Conservation (phyloP, 768 basidiomycete genomes). For the Suillus subalutaceus region DNA sequence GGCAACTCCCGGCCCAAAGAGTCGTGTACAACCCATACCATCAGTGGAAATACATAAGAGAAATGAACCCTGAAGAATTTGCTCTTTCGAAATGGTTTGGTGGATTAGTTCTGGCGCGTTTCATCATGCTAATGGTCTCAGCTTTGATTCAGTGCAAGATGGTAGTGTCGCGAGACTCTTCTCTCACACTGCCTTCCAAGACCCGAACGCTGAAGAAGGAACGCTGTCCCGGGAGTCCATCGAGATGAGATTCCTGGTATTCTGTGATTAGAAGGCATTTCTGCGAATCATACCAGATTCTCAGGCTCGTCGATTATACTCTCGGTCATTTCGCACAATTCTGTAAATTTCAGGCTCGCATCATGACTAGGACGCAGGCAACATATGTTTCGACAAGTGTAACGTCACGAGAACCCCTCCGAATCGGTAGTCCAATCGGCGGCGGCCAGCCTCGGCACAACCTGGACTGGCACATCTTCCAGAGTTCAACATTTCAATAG, state of each 20-base stretch:
- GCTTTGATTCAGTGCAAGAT: constrained; percentile 39
- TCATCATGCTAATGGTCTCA: constrained; percentile 10
- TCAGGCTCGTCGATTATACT: neutral
- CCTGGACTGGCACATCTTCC: neutral
- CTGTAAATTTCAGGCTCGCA: neutral
- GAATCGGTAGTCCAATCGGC: neutral
- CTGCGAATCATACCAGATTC: neutral
- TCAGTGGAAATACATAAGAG: constrained; percentile 48
- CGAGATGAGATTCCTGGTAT: constrained; percentile 29
- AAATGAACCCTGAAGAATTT: constrained; percentile 45
- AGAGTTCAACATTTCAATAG: neutral
- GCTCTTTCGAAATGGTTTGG: constrained; percentile 50
- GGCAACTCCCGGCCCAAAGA: no score
- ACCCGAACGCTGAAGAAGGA: constrained; percentile 36
- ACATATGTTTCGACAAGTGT: neutral
- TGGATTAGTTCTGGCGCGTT: neutral
- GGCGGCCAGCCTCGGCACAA: neutral
- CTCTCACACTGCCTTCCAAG: constrained; percentile 38
- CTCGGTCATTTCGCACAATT: neutral
- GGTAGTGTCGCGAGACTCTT: constrained; percentile 34
- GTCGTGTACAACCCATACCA: constrained; percentile 15
- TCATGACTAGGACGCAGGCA: neutral
- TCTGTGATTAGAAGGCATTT: neutral
- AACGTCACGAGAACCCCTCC: neutral
- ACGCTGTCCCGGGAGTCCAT: constrained; percentile 37